phyloP scores from a whole-genome alignment of 148 eudicot species.

The Chenopodium berlandieri region DNA sequence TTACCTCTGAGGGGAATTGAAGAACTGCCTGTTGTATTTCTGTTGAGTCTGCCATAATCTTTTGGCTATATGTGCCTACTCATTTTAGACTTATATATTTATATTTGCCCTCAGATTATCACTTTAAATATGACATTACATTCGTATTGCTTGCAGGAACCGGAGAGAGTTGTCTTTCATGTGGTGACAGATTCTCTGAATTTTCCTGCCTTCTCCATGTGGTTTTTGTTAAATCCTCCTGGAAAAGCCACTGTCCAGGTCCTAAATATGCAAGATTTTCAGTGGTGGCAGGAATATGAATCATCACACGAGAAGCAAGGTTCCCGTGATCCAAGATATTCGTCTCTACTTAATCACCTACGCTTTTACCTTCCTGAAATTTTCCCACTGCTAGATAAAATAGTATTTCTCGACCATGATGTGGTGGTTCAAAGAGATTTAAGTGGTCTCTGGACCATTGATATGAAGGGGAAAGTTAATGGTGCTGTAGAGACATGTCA shows the following conservation, averaged over 20 bases:
- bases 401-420: conserved; percentile 93
- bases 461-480: conserved; percentile 79
- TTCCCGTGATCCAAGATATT: conserved; percentile 69
- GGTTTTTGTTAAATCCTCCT: conserved; percentile 87
- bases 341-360: conserved; percentile 85
- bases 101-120: not conserved
- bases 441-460: conserved; percentile 58
- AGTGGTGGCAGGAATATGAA: conserved; percentile 43
- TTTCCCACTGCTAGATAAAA: conserved; percentile 70
- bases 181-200: conserved; percentile 86
- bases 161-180: conserved; percentile 79
- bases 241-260: conserved; percentile 73
- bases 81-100: not conserved
- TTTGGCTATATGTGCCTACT: not conserved
- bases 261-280: conserved; percentile 55
- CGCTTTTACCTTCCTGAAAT: conserved; percentile 89
- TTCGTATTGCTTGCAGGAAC: conserved; percentile 58
- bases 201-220: conserved; percentile 81
- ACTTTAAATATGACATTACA: conserved; percentile 11
- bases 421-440: conserved; percentile 89
- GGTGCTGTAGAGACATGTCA: conserved; percentile 90
- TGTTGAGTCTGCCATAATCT: not conserved
- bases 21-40: not conserved
- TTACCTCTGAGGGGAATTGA: not conserved
- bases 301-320: conserved; percentile 41